phyloP scores from a whole-genome alignment of 2,329 filamentous ascomycete genomes.

The Colletotrichum higginsianum region DNA sequence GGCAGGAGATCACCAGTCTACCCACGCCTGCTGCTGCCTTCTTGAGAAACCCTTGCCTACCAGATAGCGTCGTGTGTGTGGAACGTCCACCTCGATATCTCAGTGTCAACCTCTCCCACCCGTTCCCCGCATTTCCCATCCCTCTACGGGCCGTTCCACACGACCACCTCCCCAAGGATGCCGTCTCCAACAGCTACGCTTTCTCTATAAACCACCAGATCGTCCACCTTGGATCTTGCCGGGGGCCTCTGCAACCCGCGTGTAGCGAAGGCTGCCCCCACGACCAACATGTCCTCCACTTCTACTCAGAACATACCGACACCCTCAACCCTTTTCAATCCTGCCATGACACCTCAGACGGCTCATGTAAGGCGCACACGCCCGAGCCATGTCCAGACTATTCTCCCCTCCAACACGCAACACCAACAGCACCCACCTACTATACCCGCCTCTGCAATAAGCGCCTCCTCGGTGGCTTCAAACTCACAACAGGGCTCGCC shows the following conservation, averaged over 20 bases:
- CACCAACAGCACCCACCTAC: slow-evolving; percentile 50
- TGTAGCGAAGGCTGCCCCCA: slow-evolving; percentile 34
- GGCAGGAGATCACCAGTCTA: slow-evolving; percentile 36
- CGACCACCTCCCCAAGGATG: slow-evolving; percentile 44
- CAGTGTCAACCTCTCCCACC: slow-evolving; percentile 37
- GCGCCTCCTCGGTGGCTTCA: slow-evolving; percentile 69
- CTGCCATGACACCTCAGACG: slow-evolving; percentile 60
- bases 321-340: slow-evolving; percentile 51
- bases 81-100: slow-evolving; percentile 38
- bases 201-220: slow-evolving; percentile 42
- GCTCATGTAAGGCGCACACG: slow-evolving; percentile 58
- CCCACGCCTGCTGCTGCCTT: slow-evolving; percentile 36
- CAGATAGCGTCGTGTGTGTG: slow-evolving; percentile 40
- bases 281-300: slow-evolving; percentile 50
- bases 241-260: slow-evolving; percentile 30
- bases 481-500: slow-evolving; percentile 71
- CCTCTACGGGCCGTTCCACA: slow-evolving; percentile 44
- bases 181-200: slow-evolving; percentile 42
- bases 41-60: slow-evolving; percentile 33
- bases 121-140: slow-evolving; percentile 40
- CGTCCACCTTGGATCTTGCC: slow-evolving; percentile 37
- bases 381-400: slow-evolving; percentile 65
- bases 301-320: slow-evolving; percentile 49
- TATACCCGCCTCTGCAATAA: slow-evolving; percentile 68
- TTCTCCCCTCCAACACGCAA: slow-evolving; percentile 50